phyloP scores from a whole-genome alignment of 164 flowering plant genomes.

The Litsea cubeba region DNA sequence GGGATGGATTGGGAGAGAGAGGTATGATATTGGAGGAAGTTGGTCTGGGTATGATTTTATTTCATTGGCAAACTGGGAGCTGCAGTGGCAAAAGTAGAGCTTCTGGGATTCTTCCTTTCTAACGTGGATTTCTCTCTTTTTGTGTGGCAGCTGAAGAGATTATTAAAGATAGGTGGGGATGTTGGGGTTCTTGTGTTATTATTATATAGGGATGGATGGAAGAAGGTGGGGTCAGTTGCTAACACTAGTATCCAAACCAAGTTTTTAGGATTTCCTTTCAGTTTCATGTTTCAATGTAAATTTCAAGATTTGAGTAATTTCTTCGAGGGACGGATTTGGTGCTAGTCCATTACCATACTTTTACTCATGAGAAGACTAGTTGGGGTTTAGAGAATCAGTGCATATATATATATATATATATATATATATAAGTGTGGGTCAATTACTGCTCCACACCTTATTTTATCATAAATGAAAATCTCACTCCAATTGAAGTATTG shows the following conservation, averaged over 20 bases:
- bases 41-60: neutral
- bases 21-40: neutral
- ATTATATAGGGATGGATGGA: neutral
- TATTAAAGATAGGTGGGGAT: constrained; percentile 11
- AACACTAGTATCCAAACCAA: neutral
- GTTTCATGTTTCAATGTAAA: neutral
- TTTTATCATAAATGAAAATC: too few species aligned
- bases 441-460: too few species aligned
- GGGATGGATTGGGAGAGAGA: neutral
- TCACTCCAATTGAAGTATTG: too few species aligned
- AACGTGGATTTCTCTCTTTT: neutral
- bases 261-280: neutral
- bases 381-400: neutral
- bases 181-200: constrained; percentile 4
- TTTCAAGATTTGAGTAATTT: neutral
- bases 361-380: neutral
- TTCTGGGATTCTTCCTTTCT: neutral
- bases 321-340: too few species aligned
- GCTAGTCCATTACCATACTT: too few species aligned
- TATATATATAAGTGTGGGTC: too few species aligned
- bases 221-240: neutral
- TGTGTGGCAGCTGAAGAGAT: constrained; percentile 2
- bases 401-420: too few species aligned
- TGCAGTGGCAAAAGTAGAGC: neutral
- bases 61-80: neutral